Conservation (phyloP, 2,329 filamentous ascomycete species). For the Apiospora hydei region DNA sequence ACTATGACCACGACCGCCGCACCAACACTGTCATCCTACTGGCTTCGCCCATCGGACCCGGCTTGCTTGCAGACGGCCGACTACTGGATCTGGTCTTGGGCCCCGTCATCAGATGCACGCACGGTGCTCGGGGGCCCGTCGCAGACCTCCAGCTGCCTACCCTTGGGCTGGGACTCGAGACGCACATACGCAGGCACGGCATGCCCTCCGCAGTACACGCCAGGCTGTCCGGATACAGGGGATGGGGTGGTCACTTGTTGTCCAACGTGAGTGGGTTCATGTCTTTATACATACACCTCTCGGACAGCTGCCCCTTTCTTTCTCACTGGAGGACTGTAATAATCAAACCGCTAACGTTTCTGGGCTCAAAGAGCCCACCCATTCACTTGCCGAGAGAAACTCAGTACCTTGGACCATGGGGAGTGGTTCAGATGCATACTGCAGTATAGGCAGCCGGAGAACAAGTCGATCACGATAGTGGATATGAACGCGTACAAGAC, state of each 20-base stretch:
- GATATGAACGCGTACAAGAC: neutral
- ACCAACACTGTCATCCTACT: neutral
- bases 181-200: constrained; percentile 31
- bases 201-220: constrained; percentile 35
- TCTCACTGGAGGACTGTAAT: no score
- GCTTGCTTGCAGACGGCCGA: constrained; percentile 22
- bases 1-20: neutral
- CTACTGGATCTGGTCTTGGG: constrained; percentile 36
- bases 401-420: neutral
- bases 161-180: constrained; percentile 31
- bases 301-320: no score
- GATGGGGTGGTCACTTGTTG: constrained; percentile 35
- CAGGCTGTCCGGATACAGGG: constrained; percentile 30
- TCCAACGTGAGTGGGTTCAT: constrained; percentile 29
- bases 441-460: no score
- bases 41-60: neutral
- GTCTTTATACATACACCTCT: no score
- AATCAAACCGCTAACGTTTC: no score
- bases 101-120: constrained; percentile 22
- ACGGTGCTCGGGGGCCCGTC: constrained; percentile 37
- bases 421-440: neutral
- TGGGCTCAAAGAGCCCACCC: neutral
- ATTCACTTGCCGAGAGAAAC: neutral
- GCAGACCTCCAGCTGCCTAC: constrained; percentile 34
- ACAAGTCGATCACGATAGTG: neutral